phyloP scores from a whole-genome alignment of 2,329 filamentous ascomycete species.

The Aspergillus phoenicis region DNA sequence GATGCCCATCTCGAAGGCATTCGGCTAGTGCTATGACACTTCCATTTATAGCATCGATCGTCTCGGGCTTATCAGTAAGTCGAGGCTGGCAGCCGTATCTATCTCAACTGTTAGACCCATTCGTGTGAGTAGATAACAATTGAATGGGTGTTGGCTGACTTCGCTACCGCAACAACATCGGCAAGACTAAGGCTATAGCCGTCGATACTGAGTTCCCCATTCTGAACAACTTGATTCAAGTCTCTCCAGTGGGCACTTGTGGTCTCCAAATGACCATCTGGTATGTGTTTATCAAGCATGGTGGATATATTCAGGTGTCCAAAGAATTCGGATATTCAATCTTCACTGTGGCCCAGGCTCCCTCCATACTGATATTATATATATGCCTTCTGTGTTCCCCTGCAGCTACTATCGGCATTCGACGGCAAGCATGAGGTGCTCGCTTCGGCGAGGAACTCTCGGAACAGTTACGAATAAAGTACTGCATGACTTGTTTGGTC shows the following conservation, averaged over 20 bases:
- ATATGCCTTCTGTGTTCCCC: neutral
- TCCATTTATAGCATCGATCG: slow-evolving; percentile 1
- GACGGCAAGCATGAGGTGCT: neutral
- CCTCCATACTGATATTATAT: neutral
- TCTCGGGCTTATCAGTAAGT: neutral
- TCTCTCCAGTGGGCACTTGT: neutral
- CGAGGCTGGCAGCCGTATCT: slow-evolving; percentile 5
- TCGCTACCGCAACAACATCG: slow-evolving; percentile 2
- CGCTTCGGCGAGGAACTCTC: neutral
- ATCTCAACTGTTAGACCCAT: neutral
- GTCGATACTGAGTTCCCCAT: slow-evolving; percentile 2
- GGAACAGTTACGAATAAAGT: neutral
- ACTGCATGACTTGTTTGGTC: neutral
- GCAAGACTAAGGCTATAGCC: neutral
- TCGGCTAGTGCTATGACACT: neutral
- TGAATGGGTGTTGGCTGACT: neutral
- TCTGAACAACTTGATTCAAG: neutral
- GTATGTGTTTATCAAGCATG: neutral
- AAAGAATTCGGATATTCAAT: no score
- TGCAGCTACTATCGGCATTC: neutral
- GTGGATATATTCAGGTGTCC: neutral
- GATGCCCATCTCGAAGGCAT: neutral
- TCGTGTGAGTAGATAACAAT: neutral
- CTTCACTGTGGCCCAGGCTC: no score
- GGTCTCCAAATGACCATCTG: neutral